Conservation (phyloP, 2,329 filamentous ascomycete species). For the Ascochyta rabiei region DNA sequence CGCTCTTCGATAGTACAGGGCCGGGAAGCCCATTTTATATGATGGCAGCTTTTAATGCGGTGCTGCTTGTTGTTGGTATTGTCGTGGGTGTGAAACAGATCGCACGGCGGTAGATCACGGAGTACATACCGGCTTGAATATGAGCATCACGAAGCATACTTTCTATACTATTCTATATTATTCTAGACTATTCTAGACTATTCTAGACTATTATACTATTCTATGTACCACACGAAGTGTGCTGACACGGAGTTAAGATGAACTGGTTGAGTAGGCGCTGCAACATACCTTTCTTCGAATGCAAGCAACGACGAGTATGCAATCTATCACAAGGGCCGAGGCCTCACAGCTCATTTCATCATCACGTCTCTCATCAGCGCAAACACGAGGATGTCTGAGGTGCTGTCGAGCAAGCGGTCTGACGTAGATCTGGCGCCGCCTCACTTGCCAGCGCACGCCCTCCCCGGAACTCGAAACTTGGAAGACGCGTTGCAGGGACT, state of each 20-base stretch:
- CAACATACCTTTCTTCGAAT: background rate
- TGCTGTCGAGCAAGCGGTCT: constrained; percentile 9
- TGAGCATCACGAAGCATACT: background rate
- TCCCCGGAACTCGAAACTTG: constrained; percentile 12
- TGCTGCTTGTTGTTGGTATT: constrained; percentile 63
- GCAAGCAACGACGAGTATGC: background rate
- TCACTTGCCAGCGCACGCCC: constrained; percentile 15
- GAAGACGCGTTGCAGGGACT: constrained; percentile 12
- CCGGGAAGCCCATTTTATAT: constrained; percentile 88
- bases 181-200: no score
- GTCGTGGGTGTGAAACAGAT: constrained; percentile 24
- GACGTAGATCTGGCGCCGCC: constrained; percentile 15
- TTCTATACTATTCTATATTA: background rate
- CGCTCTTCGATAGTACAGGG: constrained; percentile 78
- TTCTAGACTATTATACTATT: no score
- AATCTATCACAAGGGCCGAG: background rate
- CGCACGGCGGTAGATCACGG: constrained; percentile 4
- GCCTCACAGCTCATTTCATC: no score
- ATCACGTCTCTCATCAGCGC: no score
- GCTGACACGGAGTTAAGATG: no score
- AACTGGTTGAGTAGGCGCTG: background rate
- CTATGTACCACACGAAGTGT: background rate
- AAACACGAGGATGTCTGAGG: background rate
- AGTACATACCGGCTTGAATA: constrained; percentile 1
- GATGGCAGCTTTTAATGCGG: constrained; percentile 85